Conservation (phyloP, 768 basidiomycete species). For the Gymnopilus dilepis region DNA sequence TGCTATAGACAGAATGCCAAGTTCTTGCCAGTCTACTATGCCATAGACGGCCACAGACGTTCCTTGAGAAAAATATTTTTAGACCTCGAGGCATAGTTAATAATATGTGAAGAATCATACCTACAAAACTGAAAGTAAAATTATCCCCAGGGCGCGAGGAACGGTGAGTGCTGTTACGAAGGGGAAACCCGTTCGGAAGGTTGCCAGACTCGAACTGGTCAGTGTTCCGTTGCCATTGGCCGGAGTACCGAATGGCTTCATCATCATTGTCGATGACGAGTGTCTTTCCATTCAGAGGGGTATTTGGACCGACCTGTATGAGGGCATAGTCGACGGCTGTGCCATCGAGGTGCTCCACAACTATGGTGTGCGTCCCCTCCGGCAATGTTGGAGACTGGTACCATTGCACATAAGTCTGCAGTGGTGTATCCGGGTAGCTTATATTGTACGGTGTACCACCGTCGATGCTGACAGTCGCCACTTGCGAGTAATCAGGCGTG, state of each 20-base stretch:
- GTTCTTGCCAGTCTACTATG: constrained; percentile 9
- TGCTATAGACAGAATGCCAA: constrained; percentile 4
- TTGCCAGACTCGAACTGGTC: constrained; percentile 17
- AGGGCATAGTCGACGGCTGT: constrained; percentile 29
- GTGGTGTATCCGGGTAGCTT: constrained; percentile 19
- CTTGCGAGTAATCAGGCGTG: constrained; percentile 12
- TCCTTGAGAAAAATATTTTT: not conserved
- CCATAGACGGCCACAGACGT: constrained; percentile 10
- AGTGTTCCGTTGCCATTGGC: constrained; percentile 22
- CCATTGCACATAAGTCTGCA: constrained; percentile 29
- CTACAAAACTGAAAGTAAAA: constrained; percentile 15
- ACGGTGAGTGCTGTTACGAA: constrained; percentile 16
- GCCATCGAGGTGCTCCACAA: constrained; percentile 25
- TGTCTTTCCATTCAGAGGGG: constrained; percentile 23
- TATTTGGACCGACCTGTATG: constrained; percentile 25
- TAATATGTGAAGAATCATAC: too few relatives aligned
- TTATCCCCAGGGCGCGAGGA: constrained; percentile 12
- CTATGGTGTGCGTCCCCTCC: constrained; percentile 27
- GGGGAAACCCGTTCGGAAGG: constrained; percentile 16
- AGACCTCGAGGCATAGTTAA: too few relatives aligned
- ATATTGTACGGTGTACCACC: constrained; percentile 14
- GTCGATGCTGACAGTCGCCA: constrained; percentile 27
- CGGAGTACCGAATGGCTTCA: constrained; percentile 21
- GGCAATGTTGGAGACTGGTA: constrained; percentile 27
- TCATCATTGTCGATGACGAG: constrained; percentile 32